These are phyloP conservation scores for sweet orange (Citrus sinensis) DNA, from an alignment of 345 rosid genomes.

Conservation along the genomic window DNA sequence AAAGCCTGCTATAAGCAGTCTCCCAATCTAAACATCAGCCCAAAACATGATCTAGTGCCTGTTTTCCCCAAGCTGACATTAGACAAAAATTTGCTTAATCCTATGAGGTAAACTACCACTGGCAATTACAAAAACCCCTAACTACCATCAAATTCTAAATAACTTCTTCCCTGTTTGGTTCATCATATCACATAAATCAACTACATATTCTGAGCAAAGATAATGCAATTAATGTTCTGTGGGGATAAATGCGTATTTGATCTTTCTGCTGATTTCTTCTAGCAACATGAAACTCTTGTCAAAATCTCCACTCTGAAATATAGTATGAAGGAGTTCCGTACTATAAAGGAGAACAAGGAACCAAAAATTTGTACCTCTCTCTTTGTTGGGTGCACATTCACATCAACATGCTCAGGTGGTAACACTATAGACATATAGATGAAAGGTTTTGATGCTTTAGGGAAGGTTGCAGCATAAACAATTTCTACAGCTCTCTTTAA, in stretches of 20 bases:
- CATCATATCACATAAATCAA: neutral
- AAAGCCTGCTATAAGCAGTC: neutral
- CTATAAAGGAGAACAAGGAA: neutral
- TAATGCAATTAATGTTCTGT: no score
- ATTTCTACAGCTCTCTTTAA: slow-evolving; percentile 90
- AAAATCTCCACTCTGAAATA: neutral
- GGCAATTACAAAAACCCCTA: neutral
- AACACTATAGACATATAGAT: slow-evolving; percentile 79
- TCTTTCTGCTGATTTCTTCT: neutral
- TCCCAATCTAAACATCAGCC: neutral
- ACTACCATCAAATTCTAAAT: neutral
- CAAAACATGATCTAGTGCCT: neutral
- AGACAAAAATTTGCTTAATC: neutral
- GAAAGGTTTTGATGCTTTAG: slow-evolving; percentile 93
- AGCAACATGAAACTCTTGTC: neutral
- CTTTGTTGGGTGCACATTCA: slow-evolving; percentile 95
- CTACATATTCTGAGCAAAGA: neutral
- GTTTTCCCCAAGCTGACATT: neutral
- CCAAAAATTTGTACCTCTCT: slow-evolving; percentile 56
- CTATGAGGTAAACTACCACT: neutral
- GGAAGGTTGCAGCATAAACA: slow-evolving; percentile 90
- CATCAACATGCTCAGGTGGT: slow-evolving; percentile 93
- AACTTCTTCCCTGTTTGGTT: neutral
- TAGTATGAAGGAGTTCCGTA: neutral
- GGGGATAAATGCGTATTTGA: neutral